Evolutionary conservation across 371 early-diverging fungal genomes (phyloP).

Genomic region (Lichtheimia corymbifera): DNA sequence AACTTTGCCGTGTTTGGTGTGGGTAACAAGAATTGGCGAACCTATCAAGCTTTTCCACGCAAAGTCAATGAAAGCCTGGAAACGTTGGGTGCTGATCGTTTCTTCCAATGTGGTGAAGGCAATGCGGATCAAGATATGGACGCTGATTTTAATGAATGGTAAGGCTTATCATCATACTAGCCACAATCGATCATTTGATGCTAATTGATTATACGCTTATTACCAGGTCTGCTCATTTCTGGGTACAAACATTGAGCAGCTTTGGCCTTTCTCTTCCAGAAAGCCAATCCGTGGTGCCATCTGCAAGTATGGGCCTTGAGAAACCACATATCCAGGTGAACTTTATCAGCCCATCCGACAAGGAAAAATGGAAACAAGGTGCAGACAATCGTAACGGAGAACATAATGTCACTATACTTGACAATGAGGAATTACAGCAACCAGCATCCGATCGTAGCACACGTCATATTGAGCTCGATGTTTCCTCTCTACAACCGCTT

Average conservation of each 20-base stretch:
- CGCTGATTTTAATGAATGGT: constrained; percentile 47
- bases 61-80: constrained; percentile 37
- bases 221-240: constrained; percentile 50
- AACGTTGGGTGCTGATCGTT: constrained; percentile 50
- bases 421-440: constrained; percentile 41
- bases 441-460: constrained; percentile 42
- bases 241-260: constrained; percentile 31
- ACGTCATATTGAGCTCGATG: constrained; percentile 50
- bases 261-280: constrained; percentile 37
- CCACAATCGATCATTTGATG: neutral
- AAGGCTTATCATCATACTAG: constrained; percentile 1
- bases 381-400: constrained; percentile 30
- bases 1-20: constrained; percentile 57
- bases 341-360: constrained; percentile 30
- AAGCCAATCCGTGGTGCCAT: constrained; percentile 34
- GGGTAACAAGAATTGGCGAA: constrained; percentile 63
- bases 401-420: constrained; percentile 21
- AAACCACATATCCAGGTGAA: constrained; percentile 20
- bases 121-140: constrained; percentile 60
- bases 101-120: constrained; percentile 46
- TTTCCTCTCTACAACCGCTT: constrained; percentile 24
- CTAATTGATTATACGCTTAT: neutral
- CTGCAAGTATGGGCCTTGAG: constrained; percentile 18
- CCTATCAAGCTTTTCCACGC: constrained; percentile 57
- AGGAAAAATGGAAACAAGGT: constrained; percentile 31